phyloP scores from a whole-genome alignment of 345 rosid genomes.

The Pistacia atlantica region DNA sequence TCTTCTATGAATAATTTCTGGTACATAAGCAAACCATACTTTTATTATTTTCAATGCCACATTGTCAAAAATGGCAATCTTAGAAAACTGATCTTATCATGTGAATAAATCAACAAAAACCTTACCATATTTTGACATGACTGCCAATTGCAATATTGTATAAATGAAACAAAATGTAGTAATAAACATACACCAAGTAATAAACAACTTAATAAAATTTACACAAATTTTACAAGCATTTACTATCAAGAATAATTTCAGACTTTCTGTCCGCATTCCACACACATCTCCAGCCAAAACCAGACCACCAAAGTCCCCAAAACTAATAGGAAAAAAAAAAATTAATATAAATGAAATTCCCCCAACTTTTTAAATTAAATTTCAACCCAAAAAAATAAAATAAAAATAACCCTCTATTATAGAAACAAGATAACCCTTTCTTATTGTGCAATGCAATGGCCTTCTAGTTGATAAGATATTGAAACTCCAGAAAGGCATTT shows the following conservation, averaged over 20 bases:
- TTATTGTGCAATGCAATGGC: slow-evolving; percentile 19
- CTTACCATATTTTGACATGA: not conserved
- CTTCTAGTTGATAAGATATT: slow-evolving; percentile 10
- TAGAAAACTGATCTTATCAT: too few relatives aligned
- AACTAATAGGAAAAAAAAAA: slow-evolving; percentile 9
- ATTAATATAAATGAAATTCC: slow-evolving; percentile 16
- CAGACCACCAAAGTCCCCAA: slow-evolving; percentile 15
- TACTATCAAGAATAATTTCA: not conserved
- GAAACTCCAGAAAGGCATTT: not conserved
- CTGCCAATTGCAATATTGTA: too few relatives aligned
- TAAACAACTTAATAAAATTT: slow-evolving; percentile 4
- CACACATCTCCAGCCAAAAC: not conserved
- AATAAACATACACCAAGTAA: not conserved
- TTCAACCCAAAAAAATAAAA: not conserved
- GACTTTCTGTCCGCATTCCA: slow-evolving; percentile 12
- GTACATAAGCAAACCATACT: too few relatives aligned
- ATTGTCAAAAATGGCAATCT: not conserved
- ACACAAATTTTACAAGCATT: slow-evolving; percentile 18
- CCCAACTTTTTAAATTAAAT: slow-evolving; percentile 22
- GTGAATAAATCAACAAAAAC: not conserved
- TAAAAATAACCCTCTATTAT: not conserved
- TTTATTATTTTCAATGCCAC: not conserved
- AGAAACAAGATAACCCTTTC: slow-evolving; percentile 21
- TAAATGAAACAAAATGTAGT: too few relatives aligned
- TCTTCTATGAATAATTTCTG: too few relatives aligned